Conservation (phyloP, 2,329 filamentous ascomycete species). For the Pseudogymnoascus sp. region DNA sequence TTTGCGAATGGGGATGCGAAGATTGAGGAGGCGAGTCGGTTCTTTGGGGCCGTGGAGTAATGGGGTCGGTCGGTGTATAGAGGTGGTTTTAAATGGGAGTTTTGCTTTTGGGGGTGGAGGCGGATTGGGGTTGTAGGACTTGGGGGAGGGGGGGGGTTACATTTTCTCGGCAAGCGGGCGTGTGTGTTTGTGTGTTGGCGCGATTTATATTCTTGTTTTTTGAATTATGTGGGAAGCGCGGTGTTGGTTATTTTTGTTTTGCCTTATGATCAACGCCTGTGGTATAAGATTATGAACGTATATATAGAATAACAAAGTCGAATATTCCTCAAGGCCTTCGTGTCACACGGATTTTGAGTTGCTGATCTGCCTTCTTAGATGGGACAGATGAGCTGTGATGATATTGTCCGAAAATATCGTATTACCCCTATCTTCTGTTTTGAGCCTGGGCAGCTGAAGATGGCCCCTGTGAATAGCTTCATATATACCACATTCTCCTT, state of each 20-base stretch:
- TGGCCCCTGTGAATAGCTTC: not conserved
- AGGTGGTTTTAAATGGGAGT: not conserved
- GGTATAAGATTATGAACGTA: constrained; percentile 1
- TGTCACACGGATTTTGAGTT: not conserved
- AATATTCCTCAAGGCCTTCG: not conserved
- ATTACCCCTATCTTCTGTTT: not conserved
- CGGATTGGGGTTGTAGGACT: not conserved
- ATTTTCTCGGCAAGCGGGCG: not conserved
- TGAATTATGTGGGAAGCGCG: not conserved
- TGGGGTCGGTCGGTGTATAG: not conserved
- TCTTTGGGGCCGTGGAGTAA: constrained; percentile 60
- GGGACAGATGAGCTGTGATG: not conserved
- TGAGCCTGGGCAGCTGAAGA: not conserved
- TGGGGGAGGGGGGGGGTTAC: not conserved
- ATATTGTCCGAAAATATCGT: not conserved
- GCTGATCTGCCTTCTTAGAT: not conserved
- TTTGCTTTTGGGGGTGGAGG: not conserved
- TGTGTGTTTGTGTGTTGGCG: not conserved
- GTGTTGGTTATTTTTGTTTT: not conserved
- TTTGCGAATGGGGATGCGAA: constrained; percentile 83
- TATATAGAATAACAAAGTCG: not conserved
- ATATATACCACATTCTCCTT: not conserved
- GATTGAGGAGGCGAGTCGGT: constrained; percentile 66
- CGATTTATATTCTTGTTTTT: not conserved
- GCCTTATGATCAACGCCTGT: constrained; percentile 1